These are phyloP conservation scores for Rhododendron mucronatum DNA, from an alignment of 148 eudicot species.

Conservation along the genomic window DNA sequence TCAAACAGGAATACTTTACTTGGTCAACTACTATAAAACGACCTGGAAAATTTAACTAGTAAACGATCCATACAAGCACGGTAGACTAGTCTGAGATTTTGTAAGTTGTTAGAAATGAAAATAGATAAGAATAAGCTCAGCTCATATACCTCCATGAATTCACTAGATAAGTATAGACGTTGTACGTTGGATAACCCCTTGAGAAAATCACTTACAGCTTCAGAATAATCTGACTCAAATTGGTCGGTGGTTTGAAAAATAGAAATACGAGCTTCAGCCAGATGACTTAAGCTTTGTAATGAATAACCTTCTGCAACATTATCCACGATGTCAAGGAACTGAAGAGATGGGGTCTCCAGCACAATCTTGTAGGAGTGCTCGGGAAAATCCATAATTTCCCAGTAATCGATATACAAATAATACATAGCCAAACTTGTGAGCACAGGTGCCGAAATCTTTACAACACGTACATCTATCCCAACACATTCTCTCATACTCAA, in stretches of 20 bases:
- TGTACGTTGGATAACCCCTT: background rate
- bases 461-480: background rate
- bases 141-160: background rate
- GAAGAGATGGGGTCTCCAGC: conserved; percentile 3
- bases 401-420: too few relatives aligned
- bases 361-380: background rate
- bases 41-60: background rate
- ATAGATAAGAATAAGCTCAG: background rate
- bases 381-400: background rate
- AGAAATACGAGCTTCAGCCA: conserved; percentile 4
- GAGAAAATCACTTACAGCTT: background rate
- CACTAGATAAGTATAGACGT: background rate
- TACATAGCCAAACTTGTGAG: conserved; percentile 1
- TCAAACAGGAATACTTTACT: background rate
- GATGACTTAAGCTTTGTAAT: background rate
- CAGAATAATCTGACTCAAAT: background rate
- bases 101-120: too few relatives aligned
- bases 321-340: background rate
- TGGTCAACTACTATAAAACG: background rate
- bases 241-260: background rate
- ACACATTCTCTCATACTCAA: background rate
- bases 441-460: background rate
- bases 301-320: background rate
- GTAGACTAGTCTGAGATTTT: background rate
- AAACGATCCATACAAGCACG: background rate